Conservation (phyloP, 768 basidiomycete species). For the Chlorophyllum brunneum region DNA sequence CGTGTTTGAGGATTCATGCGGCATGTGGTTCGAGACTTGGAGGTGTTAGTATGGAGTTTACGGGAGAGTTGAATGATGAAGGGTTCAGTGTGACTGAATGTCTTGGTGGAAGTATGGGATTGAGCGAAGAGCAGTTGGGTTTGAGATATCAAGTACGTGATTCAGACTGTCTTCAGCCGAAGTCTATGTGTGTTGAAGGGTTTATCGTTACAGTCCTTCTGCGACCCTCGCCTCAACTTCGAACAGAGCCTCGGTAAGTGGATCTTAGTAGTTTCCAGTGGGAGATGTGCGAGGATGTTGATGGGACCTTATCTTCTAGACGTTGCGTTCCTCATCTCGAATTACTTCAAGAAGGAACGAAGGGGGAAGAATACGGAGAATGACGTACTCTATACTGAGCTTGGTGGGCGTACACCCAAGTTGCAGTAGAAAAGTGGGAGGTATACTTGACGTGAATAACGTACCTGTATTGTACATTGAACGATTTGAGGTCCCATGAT, state of each 20-base stretch:
- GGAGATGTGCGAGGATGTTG: background rate
- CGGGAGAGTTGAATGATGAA: conserved; percentile 86
- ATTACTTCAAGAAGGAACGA: conserved; percentile 29
- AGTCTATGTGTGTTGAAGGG: no score
- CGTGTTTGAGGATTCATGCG: conserved; percentile 78
- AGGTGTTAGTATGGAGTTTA: conserved; percentile 87
- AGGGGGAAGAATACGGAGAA: conserved; percentile 9
- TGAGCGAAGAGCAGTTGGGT: conserved; percentile 85
- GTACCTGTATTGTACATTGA: no score
- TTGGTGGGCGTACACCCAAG: conserved; percentile 10
- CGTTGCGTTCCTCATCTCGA: conserved; percentile 32
- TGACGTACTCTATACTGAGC: conserved; percentile 10
- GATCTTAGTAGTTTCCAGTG: background rate
- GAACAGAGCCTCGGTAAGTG: conserved; percentile 87
- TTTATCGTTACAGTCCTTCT: conserved; percentile 87
- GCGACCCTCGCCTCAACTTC: conserved; percentile 91
- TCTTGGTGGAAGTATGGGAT: conserved; percentile 93
- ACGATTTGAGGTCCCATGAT: no score
- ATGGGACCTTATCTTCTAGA: conserved; percentile 17
- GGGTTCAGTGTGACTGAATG: conserved; percentile 97
- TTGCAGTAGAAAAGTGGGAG: background rate
- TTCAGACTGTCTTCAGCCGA: background rate
- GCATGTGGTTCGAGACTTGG: conserved; percentile 71
- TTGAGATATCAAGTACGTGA: conserved; percentile 76
- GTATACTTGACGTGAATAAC: no score